A percentile compares a stretch with the other conserved stretches of the same genome.
phyloP scores from a whole-genome alignment of 2,329 filamentous ascomycete species.

The Teratosphaeria pseudoeucalypti region DNA sequence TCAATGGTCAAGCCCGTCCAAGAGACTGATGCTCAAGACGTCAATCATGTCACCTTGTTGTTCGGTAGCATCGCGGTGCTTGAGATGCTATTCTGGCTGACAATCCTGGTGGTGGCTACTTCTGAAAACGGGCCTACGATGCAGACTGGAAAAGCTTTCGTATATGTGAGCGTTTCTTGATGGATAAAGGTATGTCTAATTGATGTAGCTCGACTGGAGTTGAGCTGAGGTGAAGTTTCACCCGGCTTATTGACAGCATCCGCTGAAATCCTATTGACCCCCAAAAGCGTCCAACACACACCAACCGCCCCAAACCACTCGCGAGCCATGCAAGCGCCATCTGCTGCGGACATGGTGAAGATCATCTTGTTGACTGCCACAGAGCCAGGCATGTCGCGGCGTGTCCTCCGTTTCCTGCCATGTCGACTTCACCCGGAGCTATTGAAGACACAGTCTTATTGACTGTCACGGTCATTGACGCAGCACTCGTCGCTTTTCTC shows the following conservation, averaged over 20 bases:
- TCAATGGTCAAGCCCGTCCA: neutral
- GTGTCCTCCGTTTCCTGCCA: conserved; percentile 4
- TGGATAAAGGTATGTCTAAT: neutral
- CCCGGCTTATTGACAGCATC: conserved; percentile 10
- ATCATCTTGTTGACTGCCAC: neutral
- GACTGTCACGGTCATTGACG: conserved; percentile 16
- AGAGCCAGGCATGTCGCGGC: neutral
- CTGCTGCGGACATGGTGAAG: neutral
- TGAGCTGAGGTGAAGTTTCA: neutral
- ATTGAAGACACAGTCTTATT: conserved; percentile 21
- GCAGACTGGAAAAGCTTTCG: neutral
- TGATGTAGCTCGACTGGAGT: neutral
- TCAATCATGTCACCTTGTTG: too few relatives aligned
- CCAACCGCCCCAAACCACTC: conserved; percentile 5
- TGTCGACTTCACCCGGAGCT: conserved; percentile 7
- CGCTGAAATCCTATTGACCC: conserved; percentile 17
- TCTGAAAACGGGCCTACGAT: neutral
- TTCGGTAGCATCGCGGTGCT: neutral
- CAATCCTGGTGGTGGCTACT: neutral
- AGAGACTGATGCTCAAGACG: neutral
- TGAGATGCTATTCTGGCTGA: neutral
- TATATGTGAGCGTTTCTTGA: neutral
- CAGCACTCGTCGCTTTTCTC: conserved; percentile 10
- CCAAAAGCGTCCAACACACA: conserved; percentile 12
- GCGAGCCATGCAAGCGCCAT: neutral